phyloP scores from a whole-genome alignment of 1,284 basidiomycete genomes.

The Gymnopus androsaceus region DNA sequence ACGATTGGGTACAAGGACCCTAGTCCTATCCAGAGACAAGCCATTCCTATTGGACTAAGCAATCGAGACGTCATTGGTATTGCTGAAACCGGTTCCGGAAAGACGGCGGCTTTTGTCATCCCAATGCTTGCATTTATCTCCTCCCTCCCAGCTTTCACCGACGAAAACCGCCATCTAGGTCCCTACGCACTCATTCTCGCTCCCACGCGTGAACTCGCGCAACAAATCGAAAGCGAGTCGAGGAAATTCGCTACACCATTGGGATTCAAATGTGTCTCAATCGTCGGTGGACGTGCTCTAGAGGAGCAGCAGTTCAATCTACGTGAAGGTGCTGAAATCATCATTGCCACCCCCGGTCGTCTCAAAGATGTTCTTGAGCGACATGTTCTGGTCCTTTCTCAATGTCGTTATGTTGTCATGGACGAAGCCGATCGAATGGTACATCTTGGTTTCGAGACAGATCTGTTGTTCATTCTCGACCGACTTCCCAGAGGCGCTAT shows the following conservation, averaged over 20 bases:
- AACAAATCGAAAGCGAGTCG: conserved; percentile 94
- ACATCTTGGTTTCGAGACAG: conserved; percentile 93
- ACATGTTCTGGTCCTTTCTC: conserved; percentile 91
- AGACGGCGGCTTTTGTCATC: conserved; percentile 99
- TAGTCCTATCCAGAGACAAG: conserved; percentile 95
- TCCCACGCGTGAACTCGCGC: conserved; percentile 95
- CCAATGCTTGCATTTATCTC: conserved; percentile 97
- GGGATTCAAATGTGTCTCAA: conserved; percentile 92
- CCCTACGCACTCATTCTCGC: conserved; percentile 94
- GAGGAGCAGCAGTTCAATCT: conserved; percentile 98
- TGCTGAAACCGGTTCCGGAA: conserved; percentile 96
- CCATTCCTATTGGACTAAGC: conserved; percentile 95
- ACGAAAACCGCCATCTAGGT: conserved; percentile 90
- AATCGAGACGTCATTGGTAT: conserved; percentile 98
- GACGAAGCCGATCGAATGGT: conserved; percentile 99
- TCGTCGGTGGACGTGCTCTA: conserved; percentile 94
- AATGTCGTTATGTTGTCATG: conserved; percentile 98
- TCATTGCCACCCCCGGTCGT: conserved; percentile 97
- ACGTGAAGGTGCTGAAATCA: conserved; percentile 94
- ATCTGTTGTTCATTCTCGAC: conserved; percentile 94
- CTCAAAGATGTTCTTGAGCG: conserved; percentile 97
- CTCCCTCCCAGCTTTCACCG: conserved; percentile 80
- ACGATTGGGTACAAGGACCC: conserved; percentile 96
- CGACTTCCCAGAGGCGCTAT: conserved; percentile 85
- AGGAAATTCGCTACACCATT: conserved; percentile 88